These are phyloP conservation scores for Rhinocladiella mackenziei DNA, from an alignment of 2,329 filamentous ascomycete genomes.

Conservation along the genomic window DNA sequence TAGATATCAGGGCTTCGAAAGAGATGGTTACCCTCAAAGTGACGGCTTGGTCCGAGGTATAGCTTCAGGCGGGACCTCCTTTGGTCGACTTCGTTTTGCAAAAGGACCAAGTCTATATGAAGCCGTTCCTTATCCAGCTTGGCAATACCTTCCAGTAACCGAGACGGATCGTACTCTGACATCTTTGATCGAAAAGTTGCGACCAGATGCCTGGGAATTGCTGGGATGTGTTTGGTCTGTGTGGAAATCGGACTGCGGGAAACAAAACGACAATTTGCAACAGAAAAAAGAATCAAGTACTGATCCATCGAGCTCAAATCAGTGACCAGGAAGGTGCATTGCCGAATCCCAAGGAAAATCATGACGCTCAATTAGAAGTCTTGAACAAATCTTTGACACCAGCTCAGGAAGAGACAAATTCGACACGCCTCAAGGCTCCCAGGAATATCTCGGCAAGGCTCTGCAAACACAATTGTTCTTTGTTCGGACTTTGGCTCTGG, in stretches of 20 bases:
- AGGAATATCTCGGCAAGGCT: neutral
- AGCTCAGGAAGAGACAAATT: neutral
- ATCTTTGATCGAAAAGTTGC: slow-evolving; percentile 1
- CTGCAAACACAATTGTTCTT: slow-evolving; percentile 7
- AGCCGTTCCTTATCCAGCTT: slow-evolving; percentile 3
- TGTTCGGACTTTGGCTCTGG: neutral
- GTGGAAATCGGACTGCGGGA: too few relatives aligned
- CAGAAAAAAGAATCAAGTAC: too few relatives aligned
- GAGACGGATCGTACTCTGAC: slow-evolving; percentile 1
- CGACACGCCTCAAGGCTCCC: neutral
- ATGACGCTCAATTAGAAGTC: slow-evolving; percentile 1
- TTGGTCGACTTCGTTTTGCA: slow-evolving; percentile 4
- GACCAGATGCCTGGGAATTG: slow-evolving; percentile 5
- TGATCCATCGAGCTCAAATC: neutral
- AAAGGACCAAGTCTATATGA: slow-evolving; percentile 3
- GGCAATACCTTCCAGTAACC: slow-evolving; percentile 2
- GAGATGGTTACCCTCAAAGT: slow-evolving; percentile 6
- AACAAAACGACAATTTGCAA: too few relatives aligned
- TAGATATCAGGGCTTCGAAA: slow-evolving; percentile 7
- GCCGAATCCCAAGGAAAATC: neutral
- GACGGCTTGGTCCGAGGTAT: slow-evolving; percentile 7
- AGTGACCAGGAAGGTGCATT: neutral
- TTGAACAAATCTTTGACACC: slow-evolving; percentile 2
- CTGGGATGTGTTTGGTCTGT: slow-evolving; percentile 2
- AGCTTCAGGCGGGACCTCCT: slow-evolving; percentile 3